phyloP scores from a whole-genome alignment of 2,329 filamentous ascomycete genomes.

The Aureobasidium sp. region DNA sequence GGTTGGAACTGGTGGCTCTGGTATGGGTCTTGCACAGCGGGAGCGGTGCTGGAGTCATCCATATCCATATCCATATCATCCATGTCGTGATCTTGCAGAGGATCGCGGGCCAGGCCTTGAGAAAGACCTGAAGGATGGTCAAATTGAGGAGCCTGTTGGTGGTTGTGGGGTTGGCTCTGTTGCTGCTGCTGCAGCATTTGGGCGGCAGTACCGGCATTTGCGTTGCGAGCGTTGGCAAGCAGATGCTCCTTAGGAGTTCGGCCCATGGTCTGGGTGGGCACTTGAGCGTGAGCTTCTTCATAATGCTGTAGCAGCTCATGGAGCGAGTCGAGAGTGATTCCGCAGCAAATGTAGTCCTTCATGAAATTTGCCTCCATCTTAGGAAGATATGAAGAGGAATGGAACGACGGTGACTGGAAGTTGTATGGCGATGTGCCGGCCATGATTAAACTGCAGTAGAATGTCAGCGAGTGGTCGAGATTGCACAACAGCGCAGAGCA shows the following conservation, averaged over 20 bases:
- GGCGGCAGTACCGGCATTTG: constrained; percentile 17
- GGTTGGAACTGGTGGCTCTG: constrained; percentile 38
- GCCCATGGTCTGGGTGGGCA: constrained; percentile 34
- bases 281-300: constrained; percentile 82
- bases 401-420: constrained; percentile 82
- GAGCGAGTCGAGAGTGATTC: constrained; percentile 77
- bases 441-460: constrained; percentile 72
- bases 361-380: constrained; percentile 97
- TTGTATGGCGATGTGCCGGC: constrained; percentile 89
- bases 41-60: constrained; percentile 68
- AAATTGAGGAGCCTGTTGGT: constrained; percentile 13
- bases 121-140: constrained; percentile 17
- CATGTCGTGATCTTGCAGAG: constrained; percentile 18
- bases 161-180: constrained; percentile 7
- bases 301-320: constrained; percentile 96
- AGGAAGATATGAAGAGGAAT: constrained; percentile 92
- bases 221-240: constrained; percentile 17
- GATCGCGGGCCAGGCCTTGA: constrained; percentile 15
- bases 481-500: neutral
- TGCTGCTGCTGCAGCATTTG: constrained; percentile 18
- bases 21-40: constrained; percentile 36
- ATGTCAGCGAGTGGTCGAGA: neutral
- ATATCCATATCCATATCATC: constrained; percentile 86
- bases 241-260: constrained; percentile 31
- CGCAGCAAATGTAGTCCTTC: constrained; percentile 94